phyloP scores from a whole-genome alignment of 1,284 basidiomycete genomes.

The Tilletia walkeri region DNA sequence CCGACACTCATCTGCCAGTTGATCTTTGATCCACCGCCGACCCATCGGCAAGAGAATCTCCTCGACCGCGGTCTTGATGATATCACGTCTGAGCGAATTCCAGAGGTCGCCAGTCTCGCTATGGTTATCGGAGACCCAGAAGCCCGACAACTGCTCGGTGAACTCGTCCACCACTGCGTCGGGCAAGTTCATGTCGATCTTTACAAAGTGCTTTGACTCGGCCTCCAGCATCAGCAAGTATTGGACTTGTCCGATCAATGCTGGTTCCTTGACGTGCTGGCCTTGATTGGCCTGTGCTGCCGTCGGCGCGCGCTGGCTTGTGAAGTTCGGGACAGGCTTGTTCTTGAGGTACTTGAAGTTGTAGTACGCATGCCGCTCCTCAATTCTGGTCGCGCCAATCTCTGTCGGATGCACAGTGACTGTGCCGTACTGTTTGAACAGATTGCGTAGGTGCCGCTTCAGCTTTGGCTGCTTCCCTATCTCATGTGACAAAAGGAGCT shows the following conservation, averaged over 20 bases:
- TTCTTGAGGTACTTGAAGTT: conserved; percentile 92
- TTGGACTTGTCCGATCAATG: conserved; percentile 60
- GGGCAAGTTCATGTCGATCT: conserved; percentile 71
- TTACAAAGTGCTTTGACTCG: conserved; percentile 82
- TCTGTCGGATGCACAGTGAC: conserved; percentile 86
- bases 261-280: conserved; percentile 15
- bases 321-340: conserved; percentile 75
- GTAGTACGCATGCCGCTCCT: conserved; percentile 82
- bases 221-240: conserved; percentile 89
- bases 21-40: conserved; percentile 82
- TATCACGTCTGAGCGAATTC: conserved; percentile 80
- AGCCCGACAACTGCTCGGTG: conserved; percentile 72
- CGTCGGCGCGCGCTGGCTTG: not conserved
- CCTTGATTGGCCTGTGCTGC: not conserved
- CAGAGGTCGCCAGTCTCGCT: conserved; percentile 83
- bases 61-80: conserved; percentile 75
- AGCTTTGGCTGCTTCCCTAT: conserved; percentile 89
- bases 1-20: conserved; percentile 84
- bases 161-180: conserved; percentile 67
- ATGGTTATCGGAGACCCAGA: conserved; percentile 80
- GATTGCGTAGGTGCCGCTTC: conserved; percentile 72
- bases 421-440: conserved; percentile 75
- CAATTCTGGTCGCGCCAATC: conserved; percentile 83
- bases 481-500: conserved; percentile 83
- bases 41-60: conserved; percentile 78